Base-by-base conservation (phyloP, 2,329 filamentous ascomycete genomes). In the Fusarium solani-melongenae region DNA sequence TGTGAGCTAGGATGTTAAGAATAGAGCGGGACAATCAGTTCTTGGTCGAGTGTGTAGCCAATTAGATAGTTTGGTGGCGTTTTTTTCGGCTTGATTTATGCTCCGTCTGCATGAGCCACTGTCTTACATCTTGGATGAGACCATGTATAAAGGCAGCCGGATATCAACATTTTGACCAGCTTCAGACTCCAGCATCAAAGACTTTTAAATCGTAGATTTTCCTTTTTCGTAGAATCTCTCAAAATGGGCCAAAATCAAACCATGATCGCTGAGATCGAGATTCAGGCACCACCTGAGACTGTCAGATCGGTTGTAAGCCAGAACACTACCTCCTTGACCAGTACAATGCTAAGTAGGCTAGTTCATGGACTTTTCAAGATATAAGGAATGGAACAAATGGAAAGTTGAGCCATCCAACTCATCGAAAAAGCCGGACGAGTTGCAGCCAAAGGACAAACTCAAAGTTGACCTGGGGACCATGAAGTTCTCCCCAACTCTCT, bases 351-450 rank as follows among this genome's bases (percentile, higher is more conserved):
- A 56, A 17, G n/a, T 3, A 8, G 4, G 0, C 0, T 3, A 70
- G 41, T 70, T 70, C n/a, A 39, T 56, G 20, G 55, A 70, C 9
- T 70, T 66, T 11, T 6, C 61, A 4, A 10, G 38, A 0, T 70
- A 66, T 7, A 46, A 29, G 33, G 61, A 70, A 61, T 70, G 66
- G 66, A 70, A 49, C 4, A 56, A 33, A 5, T 70, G 66, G 67
- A 56, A 55, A 6, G 55, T 70, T 8, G 24, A 70, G 17, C 34
- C 67, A 11, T 22, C 29, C 2, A 31, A 24, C 6, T 36, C 61
- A 6, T 49, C 46, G 2, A 66, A 61, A n/a, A 61, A 61, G 8
- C 10, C 20, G 1, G 51, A 66, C 22, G 61, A 66, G 33, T 17
- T 66, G 9, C 7, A 2, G 6, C 61, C 31, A 1, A 41, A 51